Base-by-base conservation (phyloP, 805 yeast species). In the Phaffomyces antillensis region DNA sequence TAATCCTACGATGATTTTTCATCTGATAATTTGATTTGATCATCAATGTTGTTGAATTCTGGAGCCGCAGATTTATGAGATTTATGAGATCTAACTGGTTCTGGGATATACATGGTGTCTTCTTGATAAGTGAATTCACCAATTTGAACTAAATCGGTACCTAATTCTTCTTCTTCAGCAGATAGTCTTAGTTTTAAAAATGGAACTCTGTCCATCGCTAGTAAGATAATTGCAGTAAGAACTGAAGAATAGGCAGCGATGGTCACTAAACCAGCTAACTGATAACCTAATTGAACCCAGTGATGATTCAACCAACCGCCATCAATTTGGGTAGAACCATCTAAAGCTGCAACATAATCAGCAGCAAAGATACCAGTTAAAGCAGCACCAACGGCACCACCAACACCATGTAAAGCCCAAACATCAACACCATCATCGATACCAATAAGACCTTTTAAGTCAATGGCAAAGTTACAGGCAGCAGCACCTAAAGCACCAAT, bases 361-460 rank as follows among this genome's bases (percentile, higher is more conserved):
- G 95, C 86, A 25, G 97, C 95, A 63, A 91, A 91, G 50, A 90
- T 71, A 60, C 96, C 97, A 23, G 97, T 90, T 64, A 88, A 64
- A 24, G 83, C 68, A 31, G 86, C 78, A 40, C 98, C 98, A 51
- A 76, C 69, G 57, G 83, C 77, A 42, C 96, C 98, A 64, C 97
- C 98, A 51, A 90, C 81, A 56, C 96, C 96, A 66, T 90, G 98
- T 43, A 90, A 70, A 32, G 96, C 86, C 67, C 85, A 90, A 39
- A 88, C 95, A 64, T 90, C 97, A 73, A 90, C 73, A 69, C 96
- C 96, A 63, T 90, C 98, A 64, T 90, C 98, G 52, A 91, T 84
- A 45, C 74, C 75, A 50, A 90, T 61, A 46, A 77, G 42, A 52
- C 72, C 68, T 72, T 90, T 89, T 57, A 87, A 64, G 65, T 86